Evolutionary conservation across 1,139 yeast genomes (phyloP), one percentile per base, ranked within the genome.

Genomic region (Pichia sp.): DNA sequence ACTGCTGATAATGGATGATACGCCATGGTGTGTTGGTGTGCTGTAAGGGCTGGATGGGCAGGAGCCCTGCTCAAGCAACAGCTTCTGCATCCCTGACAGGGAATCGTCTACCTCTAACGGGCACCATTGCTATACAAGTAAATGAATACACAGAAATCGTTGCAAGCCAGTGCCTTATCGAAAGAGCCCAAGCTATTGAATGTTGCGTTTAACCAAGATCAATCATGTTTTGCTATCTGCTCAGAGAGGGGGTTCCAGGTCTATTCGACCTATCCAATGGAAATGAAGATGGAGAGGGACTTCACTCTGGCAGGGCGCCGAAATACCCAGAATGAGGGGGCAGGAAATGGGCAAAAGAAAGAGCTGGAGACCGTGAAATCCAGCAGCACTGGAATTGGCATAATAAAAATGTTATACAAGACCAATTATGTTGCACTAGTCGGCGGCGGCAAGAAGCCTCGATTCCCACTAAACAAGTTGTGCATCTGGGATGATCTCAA

Each of bases 401-500:
- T 79, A 45, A 81, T 87, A 2, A 77, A 86, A 52, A 89, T 92
- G 96, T 82, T 92, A 13, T 89, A 90, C 67, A 78, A 97, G 48
- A 90, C 97, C 1, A 92, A 92, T 70, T 90, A 90, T 67, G 76
- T 92, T 55, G 97, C 93, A 0, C 70, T 92, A 47, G 90, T 90
- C 1, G 97, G 97, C 0, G 96, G 97, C 10, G 97, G 97, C 0
- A 76, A 79, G 58, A 77, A 79, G 57, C 97, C 97, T 40, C 77
- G 81, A 62, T 87, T 82, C 64, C 87, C 96, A 1, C 77, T 81
- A 62, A 89, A 89, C 70, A 87, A 87, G 67, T 76, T 86, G 50
- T 78, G 90, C 38, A 85, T 92, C 15, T 92, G 97, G 97, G 97
- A 92, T 70, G 98, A 92, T 67, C 70, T 89, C 59, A 87, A 89